phyloP scores from a whole-genome alignment of 1,284 basidiomycete genomes.

The Heliocybe sulcata region DNA sequence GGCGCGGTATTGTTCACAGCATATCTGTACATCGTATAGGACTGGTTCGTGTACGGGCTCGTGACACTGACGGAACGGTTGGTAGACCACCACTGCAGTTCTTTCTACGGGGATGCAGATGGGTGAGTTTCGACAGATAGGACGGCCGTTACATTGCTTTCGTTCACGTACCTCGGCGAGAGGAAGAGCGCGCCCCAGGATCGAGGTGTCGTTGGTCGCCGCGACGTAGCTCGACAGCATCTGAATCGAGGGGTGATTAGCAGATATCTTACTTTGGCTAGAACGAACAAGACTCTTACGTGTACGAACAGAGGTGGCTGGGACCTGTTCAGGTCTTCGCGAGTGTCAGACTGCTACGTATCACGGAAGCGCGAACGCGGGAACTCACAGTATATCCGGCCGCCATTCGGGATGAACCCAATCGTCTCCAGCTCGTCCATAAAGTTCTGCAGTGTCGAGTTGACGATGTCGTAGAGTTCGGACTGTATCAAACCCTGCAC shows the following conservation, averaged over 20 bases:
- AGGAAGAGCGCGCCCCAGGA: constrained; percentile 59
- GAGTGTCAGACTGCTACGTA: background rate
- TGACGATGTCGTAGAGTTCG: constrained; percentile 67
- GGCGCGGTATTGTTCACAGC: constrained; percentile 79
- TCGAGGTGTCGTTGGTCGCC: constrained; percentile 50
- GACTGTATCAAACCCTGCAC: constrained; percentile 78
- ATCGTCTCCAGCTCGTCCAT: constrained; percentile 81
- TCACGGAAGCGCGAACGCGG: constrained; percentile 4
- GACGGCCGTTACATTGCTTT: too few relatives aligned
- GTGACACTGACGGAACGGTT: constrained; percentile 72
- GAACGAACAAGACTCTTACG: constrained; percentile 41
- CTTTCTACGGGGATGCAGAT: constrained; percentile 36
- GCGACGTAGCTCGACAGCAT: constrained; percentile 66
- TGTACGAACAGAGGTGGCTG: constrained; percentile 86
- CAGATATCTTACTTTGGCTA: too few relatives aligned
- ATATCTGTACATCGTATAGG: constrained; percentile 66
- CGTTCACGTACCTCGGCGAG: constrained; percentile 50
- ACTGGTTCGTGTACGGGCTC: constrained; percentile 66
- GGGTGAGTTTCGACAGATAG: too few relatives aligned
- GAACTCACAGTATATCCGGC: constrained; percentile 66
- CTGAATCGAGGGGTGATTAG: too few relatives aligned
- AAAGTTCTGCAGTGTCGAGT: constrained; percentile 81
- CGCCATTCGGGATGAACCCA: constrained; percentile 93
- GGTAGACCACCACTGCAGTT: constrained; percentile 76
- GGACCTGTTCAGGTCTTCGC: constrained; percentile 74